These are phyloP conservation scores for Yamadazyma spencermartinsiae DNA, from an alignment of 1,139 yeast species.

Conservation along the genomic window DNA sequence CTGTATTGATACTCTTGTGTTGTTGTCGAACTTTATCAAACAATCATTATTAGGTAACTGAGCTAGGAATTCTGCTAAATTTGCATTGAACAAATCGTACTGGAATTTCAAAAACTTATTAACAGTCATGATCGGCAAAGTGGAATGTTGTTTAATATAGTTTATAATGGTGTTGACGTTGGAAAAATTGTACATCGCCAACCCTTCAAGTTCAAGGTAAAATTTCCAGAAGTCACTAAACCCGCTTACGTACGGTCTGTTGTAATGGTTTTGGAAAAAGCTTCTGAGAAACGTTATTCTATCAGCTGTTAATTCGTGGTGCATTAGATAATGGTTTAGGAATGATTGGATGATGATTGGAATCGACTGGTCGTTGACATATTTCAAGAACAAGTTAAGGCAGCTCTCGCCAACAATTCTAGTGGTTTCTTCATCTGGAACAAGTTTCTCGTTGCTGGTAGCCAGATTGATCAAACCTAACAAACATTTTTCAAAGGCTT, in stretches of 20 bases:
- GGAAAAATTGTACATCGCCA: constrained; percentile 37
- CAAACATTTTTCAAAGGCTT: background rate
- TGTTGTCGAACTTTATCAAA: constrained; percentile 18
- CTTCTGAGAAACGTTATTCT: constrained; percentile 3
- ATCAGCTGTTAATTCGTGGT: background rate
- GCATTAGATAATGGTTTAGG: constrained; percentile 12
- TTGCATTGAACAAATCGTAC: constrained; percentile 26
- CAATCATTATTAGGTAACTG: constrained; percentile 20
- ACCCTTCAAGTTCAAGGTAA: constrained; percentile 53
- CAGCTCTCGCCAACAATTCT: constrained; percentile 10
- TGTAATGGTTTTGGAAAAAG: constrained; percentile 43
- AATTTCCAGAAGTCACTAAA: constrained; percentile 57
- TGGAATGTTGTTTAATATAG: constrained; percentile 42
- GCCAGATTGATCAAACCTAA: constrained; percentile 4
- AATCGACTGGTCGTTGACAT: constrained; percentile 34
- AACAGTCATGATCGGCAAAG: constrained; percentile 47
- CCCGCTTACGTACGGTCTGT: constrained; percentile 32
- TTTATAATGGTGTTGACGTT: constrained; percentile 46
- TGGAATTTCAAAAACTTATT: constrained; percentile 35
- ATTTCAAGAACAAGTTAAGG: constrained; percentile 13
- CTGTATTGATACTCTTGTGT: constrained; percentile 17
- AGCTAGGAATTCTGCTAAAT: constrained; percentile 19
- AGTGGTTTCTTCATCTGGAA: constrained; percentile 5
- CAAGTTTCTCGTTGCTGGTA: constrained; percentile 3
- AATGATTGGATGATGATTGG: constrained; percentile 24